Evolutionary conservation across 1,284 basidiomycete genomes (phyloP), one percentile per base, ranked within the genome.

Genomic region (Ganoderma lingzhi): DNA sequence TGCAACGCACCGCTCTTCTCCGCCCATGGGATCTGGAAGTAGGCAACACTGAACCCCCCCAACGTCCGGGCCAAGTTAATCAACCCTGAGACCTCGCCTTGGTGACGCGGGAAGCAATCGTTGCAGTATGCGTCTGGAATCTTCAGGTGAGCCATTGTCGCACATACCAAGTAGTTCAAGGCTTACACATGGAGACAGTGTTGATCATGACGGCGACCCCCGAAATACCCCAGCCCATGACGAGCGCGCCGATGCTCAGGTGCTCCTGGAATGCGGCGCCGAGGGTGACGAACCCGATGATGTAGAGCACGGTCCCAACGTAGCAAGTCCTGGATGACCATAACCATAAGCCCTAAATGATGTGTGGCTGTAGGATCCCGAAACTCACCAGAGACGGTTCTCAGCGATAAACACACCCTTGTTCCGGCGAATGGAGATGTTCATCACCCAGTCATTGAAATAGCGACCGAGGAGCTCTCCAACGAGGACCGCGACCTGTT

Each of bases 381-480:
- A 30, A 19, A 78, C 84, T 37, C 70, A 89, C 92, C 92, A 92
- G 9, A 92, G 81, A 51, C 91, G 88, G 73, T 80, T 85, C 76
- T 93, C 91, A 4, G 92, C 89, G 74, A 90, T 87, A 78, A 93
- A 93, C 42, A 93, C 88, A 71, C 92, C 92, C 0, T 84, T 82
- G 76, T 92, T 90, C 23, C 87, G 81, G 61, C 84, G 81, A 73
- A 91, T 87, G 64, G 82, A 84, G n/a, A 78, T 58, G 70, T 85
- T 86, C 84, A 89, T 88, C 56, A 92, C 86, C 83, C 84, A 88
- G 69, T 93, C 92, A 73, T 93, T 93, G 69, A 85, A 75, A 74
- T 86, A 93, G 19, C 90, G 85, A 48, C 92, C 92, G 6, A 87
- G 76, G 1, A 93, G 32, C 77, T 94, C 91, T 53, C 92, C 93